Conservation (phyloP, 2,329 filamentous ascomycete species). For the Lecanicillium sp. region DNA sequence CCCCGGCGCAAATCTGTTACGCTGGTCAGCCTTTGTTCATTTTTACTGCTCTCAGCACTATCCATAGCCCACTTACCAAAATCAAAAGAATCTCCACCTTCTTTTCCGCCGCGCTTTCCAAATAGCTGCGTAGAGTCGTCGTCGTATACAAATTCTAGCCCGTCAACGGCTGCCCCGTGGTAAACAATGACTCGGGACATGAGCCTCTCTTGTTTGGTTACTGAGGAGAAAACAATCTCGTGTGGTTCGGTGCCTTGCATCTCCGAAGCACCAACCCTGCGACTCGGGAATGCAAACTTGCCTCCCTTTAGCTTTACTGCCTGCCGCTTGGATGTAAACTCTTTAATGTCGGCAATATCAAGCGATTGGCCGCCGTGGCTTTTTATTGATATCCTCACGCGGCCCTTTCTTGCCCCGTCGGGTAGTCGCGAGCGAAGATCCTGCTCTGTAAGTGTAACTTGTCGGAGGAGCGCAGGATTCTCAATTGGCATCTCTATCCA, state of each 20-base stretch:
- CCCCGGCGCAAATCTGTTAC: conserved; percentile 70
- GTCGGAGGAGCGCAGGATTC: conserved; percentile 55
- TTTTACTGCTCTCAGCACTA: no score
- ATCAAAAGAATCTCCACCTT: conserved; percentile 64
- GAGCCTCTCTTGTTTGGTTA: conserved; percentile 59
- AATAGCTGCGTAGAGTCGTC: conserved; percentile 79
- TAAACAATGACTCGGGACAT: conserved; percentile 69
- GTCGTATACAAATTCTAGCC: conserved; percentile 89
- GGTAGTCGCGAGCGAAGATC: conserved; percentile 66
- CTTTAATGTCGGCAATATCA: conserved; percentile 67
- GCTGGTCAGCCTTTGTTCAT: neutral
- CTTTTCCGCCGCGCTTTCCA: conserved; percentile 67
- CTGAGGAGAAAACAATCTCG: conserved; percentile 67
- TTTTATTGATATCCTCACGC: conserved; percentile 64
- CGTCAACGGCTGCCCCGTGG: conserved; percentile 69
- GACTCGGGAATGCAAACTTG: conserved; percentile 67
- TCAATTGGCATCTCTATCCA: conserved; percentile 74
- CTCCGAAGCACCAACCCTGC: conserved; percentile 62
- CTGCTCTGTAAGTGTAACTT: conserved; percentile 65
- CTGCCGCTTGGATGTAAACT: conserved; percentile 62
- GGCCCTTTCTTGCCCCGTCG: conserved; percentile 62
- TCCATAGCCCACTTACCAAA: conserved; percentile 49
- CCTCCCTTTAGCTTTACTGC: conserved; percentile 63
- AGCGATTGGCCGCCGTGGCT: conserved; percentile 67
- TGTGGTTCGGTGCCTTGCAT: conserved; percentile 62